Conservation (phyloP, 345 rosid species). For the Euphorbia pulcherrima region DNA sequence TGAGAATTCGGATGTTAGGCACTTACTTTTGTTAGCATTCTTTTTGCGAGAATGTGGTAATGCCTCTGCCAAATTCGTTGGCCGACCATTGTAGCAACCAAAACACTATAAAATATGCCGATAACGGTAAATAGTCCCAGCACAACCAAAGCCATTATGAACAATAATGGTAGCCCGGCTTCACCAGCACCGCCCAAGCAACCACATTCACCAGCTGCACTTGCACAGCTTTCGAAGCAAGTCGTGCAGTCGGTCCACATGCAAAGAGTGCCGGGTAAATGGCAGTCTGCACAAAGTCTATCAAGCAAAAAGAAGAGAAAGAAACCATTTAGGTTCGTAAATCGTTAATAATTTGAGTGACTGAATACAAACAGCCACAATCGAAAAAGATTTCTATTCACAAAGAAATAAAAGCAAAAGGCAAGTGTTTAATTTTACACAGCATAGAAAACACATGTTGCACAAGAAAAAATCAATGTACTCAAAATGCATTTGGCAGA, state of each 20-base stretch:
- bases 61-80: conserved; percentile 99
- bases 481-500: background rate
- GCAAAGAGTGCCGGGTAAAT: conserved; percentile 94
- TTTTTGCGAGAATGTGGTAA: conserved; percentile 94
- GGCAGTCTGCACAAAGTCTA: conserved; percentile 98
- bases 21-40: conserved; percentile 96
- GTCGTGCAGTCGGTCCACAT: conserved; percentile 99
- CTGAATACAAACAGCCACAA: background rate
- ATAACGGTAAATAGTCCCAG: conserved; percentile 89
- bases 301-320: conserved; percentile 25
- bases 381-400: background rate
- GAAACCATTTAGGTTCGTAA: background rate
- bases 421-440: too few species aligned
- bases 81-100: conserved; percentile 99
- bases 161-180: conserved; percentile 85
- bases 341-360: background rate
- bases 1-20: background rate
- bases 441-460: background rate
- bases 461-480: background rate
- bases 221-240: conserved; percentile 93
- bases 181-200: conserved; percentile 99
- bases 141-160: conserved; percentile 77
- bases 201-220: conserved; percentile 89
- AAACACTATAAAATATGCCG: conserved; percentile 91
- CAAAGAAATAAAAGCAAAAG: background rate